Base-by-base conservation (phyloP, 345 rosid genomes). In the Camelina neglecta region DNA sequence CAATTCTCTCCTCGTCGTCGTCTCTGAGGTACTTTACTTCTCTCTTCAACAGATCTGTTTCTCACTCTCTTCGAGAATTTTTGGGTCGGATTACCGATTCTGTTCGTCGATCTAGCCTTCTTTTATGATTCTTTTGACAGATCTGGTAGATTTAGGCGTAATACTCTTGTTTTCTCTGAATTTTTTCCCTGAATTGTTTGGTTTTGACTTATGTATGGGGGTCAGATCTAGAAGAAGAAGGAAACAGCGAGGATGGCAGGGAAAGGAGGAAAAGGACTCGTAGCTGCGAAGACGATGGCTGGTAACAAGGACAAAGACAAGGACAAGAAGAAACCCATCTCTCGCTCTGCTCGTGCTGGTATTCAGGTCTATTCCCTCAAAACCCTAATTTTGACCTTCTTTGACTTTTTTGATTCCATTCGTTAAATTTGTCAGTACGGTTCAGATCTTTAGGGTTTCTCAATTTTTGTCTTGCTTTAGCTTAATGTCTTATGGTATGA, bases 331-430 rank as follows among this genome's bases (percentile, higher is more conserved):
- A 82, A 86, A 47, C 90, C 98, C 0, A 76, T 82, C 49, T 89
- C 98, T 67, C 88, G 98, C 20, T 93, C 98, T 39, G 93, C 98
- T 70, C 98, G 98, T 65, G 97, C 98, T 7, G 98, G 98, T 24
- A 93, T 93, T 48, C 98, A 93, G 96, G 98, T 93, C 20, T 63
- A 1, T 50, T 45, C 31, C 31, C 4, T 3, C 16, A 18, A 18
- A 65, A 71, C 72, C 62, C 41, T 65, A 71, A 50, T 45, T 49
- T 66, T 13, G 44, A 38, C 77, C 77, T 64, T 59, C 41, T 60
- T 56, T 45, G 8, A 65, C 38, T 60, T 26, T 18, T 21, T 29
- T 56, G 4, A 4, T 21, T 48, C 42, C 6, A 29, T 16, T 12
- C 62, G 35, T 23, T 23, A 38, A 2, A 24, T n/a, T n/a, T n/a